Conservation (phyloP, 2,329 filamentous ascomycete species). For the Fusarium paranaense region DNA sequence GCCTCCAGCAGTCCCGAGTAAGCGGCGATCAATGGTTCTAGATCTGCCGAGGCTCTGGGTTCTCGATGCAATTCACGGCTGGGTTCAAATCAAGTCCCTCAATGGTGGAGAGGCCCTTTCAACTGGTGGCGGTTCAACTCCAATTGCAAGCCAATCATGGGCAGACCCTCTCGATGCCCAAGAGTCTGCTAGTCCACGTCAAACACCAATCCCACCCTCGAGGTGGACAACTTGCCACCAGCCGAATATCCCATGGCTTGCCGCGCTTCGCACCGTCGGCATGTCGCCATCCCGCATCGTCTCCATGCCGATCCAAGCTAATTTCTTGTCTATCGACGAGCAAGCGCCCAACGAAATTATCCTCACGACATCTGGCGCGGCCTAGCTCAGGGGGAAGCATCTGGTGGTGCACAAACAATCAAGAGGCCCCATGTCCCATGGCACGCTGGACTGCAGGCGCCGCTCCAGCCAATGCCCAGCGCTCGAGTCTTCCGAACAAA, state of each 20-base stretch:
- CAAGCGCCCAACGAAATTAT: slow-evolving; percentile 34
- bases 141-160: not conserved
- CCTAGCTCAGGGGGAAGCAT: slow-evolving; percentile 39
- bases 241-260: slow-evolving; percentile 14
- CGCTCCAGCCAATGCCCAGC: slow-evolving; percentile 15
- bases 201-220: slow-evolving; percentile 5
- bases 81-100: not conserved
- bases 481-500: not conserved
- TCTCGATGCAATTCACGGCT: slow-evolving; percentile 11
- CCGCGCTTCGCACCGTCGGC: slow-evolving; percentile 35
- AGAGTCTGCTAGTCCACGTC: slow-evolving; percentile 9
- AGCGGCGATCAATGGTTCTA: slow-evolving; percentile 38
- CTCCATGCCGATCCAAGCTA: slow-evolving; percentile 29
- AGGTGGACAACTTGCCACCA: not conserved
- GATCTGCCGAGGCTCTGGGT: slow-evolving; percentile 19
- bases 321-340: slow-evolving; percentile 29
- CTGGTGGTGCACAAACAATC: slow-evolving; percentile 4
- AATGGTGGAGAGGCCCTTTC: not conserved
- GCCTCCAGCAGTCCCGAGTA: slow-evolving; percentile 3
- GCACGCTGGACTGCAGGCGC: slow-evolving; percentile 12
- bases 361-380: slow-evolving; percentile 15
- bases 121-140: not conserved
- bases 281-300: slow-evolving; percentile 36
- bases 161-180: not conserved
- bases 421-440: slow-evolving; percentile 30